Percentiles rank a stretch among this genome's conserved stretches.
Evolutionary conservation across 352 stramenopile genomes (phyloP).

Genomic region (Pythium scleroteichum): DNA sequence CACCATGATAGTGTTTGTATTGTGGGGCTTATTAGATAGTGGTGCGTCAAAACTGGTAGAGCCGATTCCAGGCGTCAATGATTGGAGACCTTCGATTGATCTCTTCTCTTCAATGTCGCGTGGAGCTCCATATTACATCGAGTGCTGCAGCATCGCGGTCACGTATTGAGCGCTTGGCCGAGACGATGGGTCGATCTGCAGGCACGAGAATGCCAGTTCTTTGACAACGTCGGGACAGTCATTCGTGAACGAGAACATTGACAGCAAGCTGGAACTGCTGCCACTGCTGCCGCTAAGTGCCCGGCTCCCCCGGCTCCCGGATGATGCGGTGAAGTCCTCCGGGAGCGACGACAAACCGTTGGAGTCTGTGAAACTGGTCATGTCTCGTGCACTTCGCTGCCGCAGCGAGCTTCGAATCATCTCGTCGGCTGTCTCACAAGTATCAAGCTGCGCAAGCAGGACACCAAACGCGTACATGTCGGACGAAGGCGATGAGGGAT

Average conservation of each 20-base stretch:
- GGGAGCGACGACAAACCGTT: slow-evolving; percentile 28
- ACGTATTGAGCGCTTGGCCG: slow-evolving; percentile 75
- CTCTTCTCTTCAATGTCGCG: neutral
- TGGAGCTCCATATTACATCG: slow-evolving; percentile 6
- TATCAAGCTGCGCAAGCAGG: slow-evolving; percentile 32
- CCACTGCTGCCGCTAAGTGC: slow-evolving; percentile 22
- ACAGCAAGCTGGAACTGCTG: slow-evolving; percentile 45
- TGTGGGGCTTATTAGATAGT: slow-evolving; percentile 4
- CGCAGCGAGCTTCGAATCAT: slow-evolving; percentile 65
- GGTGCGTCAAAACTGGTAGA: no score
- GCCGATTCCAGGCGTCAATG: neutral
- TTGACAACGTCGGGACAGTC: slow-evolving; percentile 57
- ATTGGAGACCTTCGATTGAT: slow-evolving; percentile 1
- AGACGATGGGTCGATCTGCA: slow-evolving; percentile 71
- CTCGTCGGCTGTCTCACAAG: slow-evolving; percentile 48
- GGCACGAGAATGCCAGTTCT: slow-evolving; percentile 60
- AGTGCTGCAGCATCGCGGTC: slow-evolving; percentile 64
- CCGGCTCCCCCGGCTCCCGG: slow-evolving; percentile 5
- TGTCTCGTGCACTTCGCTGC: slow-evolving; percentile 41
- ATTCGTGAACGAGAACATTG: slow-evolving; percentile 70
- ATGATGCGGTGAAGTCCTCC: slow-evolving; percentile 9
- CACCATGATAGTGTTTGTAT: no score
- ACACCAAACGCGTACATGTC: slow-evolving; percentile 44
- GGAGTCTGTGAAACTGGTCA: slow-evolving; percentile 31
- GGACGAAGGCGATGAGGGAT: slow-evolving; percentile 18